These are phyloP conservation scores for Pichia insulana DNA, from an alignment of 805 yeast species.

Conservation along the genomic window DNA sequence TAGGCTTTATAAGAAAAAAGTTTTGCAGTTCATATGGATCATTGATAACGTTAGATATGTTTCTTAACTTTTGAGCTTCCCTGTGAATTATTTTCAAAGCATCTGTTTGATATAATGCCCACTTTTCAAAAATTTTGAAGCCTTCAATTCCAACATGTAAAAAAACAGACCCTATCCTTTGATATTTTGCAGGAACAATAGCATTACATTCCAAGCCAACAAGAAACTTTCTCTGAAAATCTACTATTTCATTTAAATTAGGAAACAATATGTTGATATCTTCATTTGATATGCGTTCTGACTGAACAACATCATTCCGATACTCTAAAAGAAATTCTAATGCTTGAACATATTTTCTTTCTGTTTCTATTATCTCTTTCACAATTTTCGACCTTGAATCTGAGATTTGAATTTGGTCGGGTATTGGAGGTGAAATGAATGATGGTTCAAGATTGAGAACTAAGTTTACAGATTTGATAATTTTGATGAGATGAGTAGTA, in stretches of 20 bases:
- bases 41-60: conserved; percentile 54
- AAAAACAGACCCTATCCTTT: conserved; percentile 83
- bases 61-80: conserved; percentile 48
- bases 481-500: conserved; percentile 68
- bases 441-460: conserved; percentile 49
- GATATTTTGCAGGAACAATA: conserved; percentile 60
- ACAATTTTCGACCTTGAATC: conserved; percentile 72
- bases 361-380: conserved; percentile 79
- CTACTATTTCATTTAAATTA: conserved; percentile 71
- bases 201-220: conserved; percentile 87
- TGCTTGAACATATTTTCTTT: conserved; percentile 88
- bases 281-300: conserved; percentile 67
- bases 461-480: conserved; percentile 60
- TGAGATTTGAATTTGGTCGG: conserved; percentile 26
- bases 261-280: conserved; percentile 79
- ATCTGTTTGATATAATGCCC: conserved; percentile 84
- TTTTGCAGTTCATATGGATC: conserved; percentile 87
- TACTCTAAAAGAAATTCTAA: conserved; percentile 65
- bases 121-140: conserved; percentile 84
- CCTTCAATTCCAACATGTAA: conserved; percentile 72
- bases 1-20: conserved; percentile 84
- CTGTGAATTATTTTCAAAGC: conserved; percentile 73
- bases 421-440: conserved; percentile 16
- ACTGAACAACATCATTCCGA: conserved; percentile 54
- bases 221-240: conserved; percentile 83